phyloP scores from a whole-genome alignment of 805 yeast genomes.

The Yamadazyma insecticola region DNA sequence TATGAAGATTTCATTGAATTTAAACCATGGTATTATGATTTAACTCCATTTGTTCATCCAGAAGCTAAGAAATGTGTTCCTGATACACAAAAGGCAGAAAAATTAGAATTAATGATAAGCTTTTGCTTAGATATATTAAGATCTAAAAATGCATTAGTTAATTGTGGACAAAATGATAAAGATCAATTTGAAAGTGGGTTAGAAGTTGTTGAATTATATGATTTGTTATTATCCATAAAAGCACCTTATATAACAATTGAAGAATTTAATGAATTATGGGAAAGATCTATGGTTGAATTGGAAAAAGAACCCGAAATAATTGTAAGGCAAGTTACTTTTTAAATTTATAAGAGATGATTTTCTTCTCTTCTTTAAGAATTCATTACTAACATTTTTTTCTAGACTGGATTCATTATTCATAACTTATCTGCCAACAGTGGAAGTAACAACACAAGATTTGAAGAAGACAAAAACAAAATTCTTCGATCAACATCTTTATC shows the following conservation, averaged over 20 bases:
- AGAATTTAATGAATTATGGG: slow-evolving; percentile 77
- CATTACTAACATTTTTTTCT: background rate
- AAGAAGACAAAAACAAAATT: slow-evolving; percentile 45
- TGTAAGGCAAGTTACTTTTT: slow-evolving; percentile 65
- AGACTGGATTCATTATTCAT: slow-evolving; percentile 7
- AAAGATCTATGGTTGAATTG: slow-evolving; percentile 54
- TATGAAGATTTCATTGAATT: slow-evolving; percentile 56
- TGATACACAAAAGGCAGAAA: slow-evolving; percentile 67
- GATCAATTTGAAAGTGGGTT: slow-evolving; percentile 50
- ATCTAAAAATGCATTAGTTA: slow-evolving; percentile 57
- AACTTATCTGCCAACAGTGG: slow-evolving; percentile 14
- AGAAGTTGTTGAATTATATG: slow-evolving; percentile 44
- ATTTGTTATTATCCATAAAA: slow-evolving; percentile 42
- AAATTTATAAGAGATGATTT: too few species aligned
- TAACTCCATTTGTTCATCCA: slow-evolving; percentile 57
- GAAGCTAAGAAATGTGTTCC: slow-evolving; percentile 53
- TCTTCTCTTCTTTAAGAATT: background rate
- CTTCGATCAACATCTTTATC: slow-evolving; percentile 71
- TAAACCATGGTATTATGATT: slow-evolving; percentile 53
- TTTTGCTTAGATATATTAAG: slow-evolving; percentile 65
- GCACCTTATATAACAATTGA: slow-evolving; percentile 48
- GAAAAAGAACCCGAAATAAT: slow-evolving; percentile 64
- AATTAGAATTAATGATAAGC: slow-evolving; percentile 59
- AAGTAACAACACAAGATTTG: slow-evolving; percentile 18
- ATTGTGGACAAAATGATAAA: slow-evolving; percentile 49